Evolutionary conservation across 2,329 filamentous ascomycete species (phyloP).

Genomic region (Verticillium klebahnii): DNA sequence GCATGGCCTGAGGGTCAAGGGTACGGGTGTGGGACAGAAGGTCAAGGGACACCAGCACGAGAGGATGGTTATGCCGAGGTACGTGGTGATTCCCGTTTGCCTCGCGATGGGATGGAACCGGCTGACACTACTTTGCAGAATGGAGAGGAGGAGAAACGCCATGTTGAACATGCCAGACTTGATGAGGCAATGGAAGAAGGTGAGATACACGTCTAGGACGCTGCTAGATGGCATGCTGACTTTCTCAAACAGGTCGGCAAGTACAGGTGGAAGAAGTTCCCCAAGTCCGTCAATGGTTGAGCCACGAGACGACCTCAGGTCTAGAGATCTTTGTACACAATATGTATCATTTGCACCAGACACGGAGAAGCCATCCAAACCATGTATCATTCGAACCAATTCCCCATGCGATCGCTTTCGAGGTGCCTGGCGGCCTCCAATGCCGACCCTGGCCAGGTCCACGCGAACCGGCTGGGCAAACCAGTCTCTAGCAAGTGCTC

Average conservation of each 20-base stretch:
- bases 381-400: neutral
- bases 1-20: constrained; percentile 79
- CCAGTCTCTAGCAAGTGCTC: no score
- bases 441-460: no score
- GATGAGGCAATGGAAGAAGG: constrained; percentile 90
- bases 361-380: neutral
- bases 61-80: constrained; percentile 73
- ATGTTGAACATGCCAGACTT: constrained; percentile 94
- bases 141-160: constrained; percentile 85
- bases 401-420: neutral
- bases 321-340: constrained; percentile 11
- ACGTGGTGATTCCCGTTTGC: constrained; percentile 29
- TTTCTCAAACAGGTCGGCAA: constrained; percentile 41
- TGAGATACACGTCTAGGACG: constrained; percentile 39
- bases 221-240: constrained; percentile 28
- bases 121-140: constrained; percentile 42
- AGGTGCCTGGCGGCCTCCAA: neutral
- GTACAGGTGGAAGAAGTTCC: constrained; percentile 53
- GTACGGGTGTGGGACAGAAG: constrained; percentile 84
- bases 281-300: constrained; percentile 38
- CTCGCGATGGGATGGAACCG: neutral
- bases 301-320: constrained; percentile 9
- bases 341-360: constrained; percentile 5
- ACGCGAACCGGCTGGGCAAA: no score
- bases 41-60: constrained; percentile 97